phyloP scores from a whole-genome alignment of 1,284 basidiomycete genomes.

The Cystobasidiaceae sp. region DNA sequence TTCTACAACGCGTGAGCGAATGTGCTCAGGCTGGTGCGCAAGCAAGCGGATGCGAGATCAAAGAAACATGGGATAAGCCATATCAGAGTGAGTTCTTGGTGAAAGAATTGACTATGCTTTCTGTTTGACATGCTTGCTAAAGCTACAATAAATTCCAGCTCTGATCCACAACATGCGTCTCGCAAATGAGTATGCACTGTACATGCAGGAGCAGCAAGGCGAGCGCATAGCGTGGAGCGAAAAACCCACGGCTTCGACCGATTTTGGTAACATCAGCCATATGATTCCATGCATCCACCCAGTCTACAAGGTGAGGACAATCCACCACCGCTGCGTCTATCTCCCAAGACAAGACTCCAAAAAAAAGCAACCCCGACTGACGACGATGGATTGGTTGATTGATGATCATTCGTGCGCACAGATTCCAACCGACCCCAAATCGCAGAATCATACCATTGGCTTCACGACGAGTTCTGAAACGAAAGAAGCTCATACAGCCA shows the following conservation, averaged over 20 bases:
- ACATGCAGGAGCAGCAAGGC: conserved; percentile 37
- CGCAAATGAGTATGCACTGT: conserved; percentile 34
- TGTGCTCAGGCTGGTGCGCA: conserved; percentile 57
- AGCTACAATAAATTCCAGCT: too few relatives aligned
- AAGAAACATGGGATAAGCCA: conserved; percentile 47
- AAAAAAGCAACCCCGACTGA: too few relatives aligned
- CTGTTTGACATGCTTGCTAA: too few relatives aligned
- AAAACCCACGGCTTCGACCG: conserved; percentile 39
- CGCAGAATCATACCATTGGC: conserved; percentile 37
- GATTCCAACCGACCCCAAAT: not conserved
- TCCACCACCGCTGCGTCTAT: too few relatives aligned
- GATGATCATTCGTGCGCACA: too few relatives aligned
- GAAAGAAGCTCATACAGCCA: conserved; percentile 58
- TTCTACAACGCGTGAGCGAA: conserved; percentile 38
- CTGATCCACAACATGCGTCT: conserved; percentile 23
- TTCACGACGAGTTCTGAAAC: conserved; percentile 60
- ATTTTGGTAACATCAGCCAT: conserved; percentile 44
- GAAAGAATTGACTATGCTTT: too few relatives aligned
- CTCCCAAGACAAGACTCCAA: too few relatives aligned
- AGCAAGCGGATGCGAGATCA: conserved; percentile 62
- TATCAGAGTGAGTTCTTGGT: conserved; percentile 41
- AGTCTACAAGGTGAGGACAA: too few relatives aligned
- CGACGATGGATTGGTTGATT: too few relatives aligned
- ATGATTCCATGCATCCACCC: conserved; percentile 44
- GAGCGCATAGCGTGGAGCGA: conserved; percentile 31